Base-by-base conservation (phyloP, 768 basidiomycete genomes). In the Melanogaster broomeanus region DNA sequence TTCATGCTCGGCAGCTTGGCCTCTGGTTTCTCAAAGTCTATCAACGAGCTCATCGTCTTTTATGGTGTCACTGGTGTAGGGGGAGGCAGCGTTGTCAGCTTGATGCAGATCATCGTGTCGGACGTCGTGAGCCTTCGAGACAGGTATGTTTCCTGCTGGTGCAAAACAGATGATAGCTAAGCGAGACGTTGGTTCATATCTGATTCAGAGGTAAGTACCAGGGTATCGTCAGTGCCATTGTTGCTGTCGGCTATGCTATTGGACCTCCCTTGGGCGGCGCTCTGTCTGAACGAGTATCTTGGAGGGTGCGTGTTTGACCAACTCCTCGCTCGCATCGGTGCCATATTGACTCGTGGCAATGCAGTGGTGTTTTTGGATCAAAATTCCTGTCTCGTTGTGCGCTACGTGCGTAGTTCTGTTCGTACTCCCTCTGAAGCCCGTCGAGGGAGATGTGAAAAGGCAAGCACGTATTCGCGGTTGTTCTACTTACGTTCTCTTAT, bases 341-440 rank as follows among this genome's bases (percentile, higher is more conserved):
- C 4, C 25, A 21, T 5, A 0, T 21, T 35, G 31, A 19, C 33
- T 43, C 12, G 50, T 37, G 21, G 3, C 7, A 21, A 15, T 31
- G 2, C 42, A 84, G 80, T 88, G 87, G 87, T 87, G 85, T 61
- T 87, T 87, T 65, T 88, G 85, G 82, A n/a, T 89, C 41, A 84
- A 80, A 19, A 72, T 89, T 2, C 87, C 87, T 0, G 60, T 85
- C 3, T 81, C 85, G 0, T 65, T 78, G 12, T 59, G 69, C 34
- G 77, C 84, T 0, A 77, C 85, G 22, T 66, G 74, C n/a, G 78
- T 84, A 15, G 81, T 89, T 4, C 58, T 78, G 16, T 79, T 86
- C 52, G 68, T 87, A 9, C 73, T 91, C 0, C 89, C 89, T 0
- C 71, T 89, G n/a, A 85, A 85, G 52, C 74, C 79, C 4, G 87